Conservation (phyloP, 495 filamentous ascomycete species). For the Xylaria intraflava region DNA sequence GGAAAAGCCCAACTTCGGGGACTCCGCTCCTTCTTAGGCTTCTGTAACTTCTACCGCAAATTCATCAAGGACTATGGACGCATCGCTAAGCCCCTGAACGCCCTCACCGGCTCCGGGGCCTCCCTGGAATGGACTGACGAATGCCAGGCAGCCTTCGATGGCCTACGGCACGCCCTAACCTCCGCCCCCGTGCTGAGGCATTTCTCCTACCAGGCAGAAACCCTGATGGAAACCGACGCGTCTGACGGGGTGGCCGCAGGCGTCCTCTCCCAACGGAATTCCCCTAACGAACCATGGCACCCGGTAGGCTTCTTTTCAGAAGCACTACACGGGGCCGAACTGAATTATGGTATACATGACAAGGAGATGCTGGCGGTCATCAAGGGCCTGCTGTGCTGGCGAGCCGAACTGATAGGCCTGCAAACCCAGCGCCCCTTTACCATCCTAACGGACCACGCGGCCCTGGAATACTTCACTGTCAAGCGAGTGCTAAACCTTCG, state of each 20-base stretch:
- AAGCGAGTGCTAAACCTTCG: neutral
- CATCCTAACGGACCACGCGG: too few species aligned
- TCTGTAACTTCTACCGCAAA: neutral
- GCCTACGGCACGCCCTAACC: neutral
- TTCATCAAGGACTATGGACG: neutral
- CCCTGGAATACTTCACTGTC: neutral
- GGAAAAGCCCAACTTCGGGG: neutral
- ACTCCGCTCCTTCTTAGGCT: neutral
- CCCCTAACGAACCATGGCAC: neutral
- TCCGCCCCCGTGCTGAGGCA: neutral
- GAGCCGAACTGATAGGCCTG: too few species aligned
- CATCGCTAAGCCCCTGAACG: neutral
- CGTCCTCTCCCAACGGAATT: neutral
- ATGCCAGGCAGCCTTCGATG: neutral
- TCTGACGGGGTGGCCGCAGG: neutral
- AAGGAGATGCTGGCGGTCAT: too few species aligned
- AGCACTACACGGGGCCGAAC: neutral
- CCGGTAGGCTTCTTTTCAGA: neutral
- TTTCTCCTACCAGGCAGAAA: neutral
- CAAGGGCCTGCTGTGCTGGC: too few species aligned
- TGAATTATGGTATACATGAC: too few species aligned
- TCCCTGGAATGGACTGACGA: neutral
- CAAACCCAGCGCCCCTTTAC: too few species aligned
- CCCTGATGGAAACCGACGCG: neutral
- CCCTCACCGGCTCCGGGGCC: neutral